phyloP scores from a whole-genome alignment of 768 basidiomycete genomes.

The Pulveroboletus frians region DNA sequence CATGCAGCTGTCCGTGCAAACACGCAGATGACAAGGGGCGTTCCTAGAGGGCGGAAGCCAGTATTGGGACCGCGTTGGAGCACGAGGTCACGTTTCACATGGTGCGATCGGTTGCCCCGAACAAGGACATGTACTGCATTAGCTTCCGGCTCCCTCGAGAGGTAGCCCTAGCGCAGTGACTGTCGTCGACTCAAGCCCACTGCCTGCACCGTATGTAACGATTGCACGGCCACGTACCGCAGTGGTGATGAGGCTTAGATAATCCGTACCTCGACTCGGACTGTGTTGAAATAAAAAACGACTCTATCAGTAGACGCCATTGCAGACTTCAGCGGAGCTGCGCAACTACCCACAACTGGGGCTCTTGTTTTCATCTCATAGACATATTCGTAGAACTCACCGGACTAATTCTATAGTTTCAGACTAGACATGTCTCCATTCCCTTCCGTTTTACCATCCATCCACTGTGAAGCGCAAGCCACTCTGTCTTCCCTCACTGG shows the following conservation, averaged over 20 bases:
- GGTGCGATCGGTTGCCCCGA: conserved; percentile 91
- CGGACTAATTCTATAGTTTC: conserved; percentile 27
- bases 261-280: conserved; percentile 9
- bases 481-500: conserved; percentile 41
- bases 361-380: conserved; percentile 17
- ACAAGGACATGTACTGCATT: conserved; percentile 97
- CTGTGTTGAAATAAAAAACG: conserved; percentile 6
- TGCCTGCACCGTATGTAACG: not conserved
- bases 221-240: not conserved
- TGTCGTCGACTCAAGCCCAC: not conserved
- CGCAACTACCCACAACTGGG: conserved; percentile 13
- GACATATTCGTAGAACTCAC: conserved; percentile 33
- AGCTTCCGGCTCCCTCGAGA: conserved; percentile 68
- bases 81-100: conserved; percentile 55
- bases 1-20: conserved; percentile 1
- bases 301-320: conserved; percentile 6
- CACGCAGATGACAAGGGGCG: conserved; percentile 11
- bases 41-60: conserved; percentile 65
- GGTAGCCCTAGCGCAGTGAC: conserved; percentile 33
- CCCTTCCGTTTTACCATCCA: conserved; percentile 43
- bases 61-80: conserved; percentile 51
- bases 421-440: conserved; percentile 32
- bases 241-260: conserved; percentile 24
- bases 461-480: conserved; percentile 48
- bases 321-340: conserved; percentile 14